A percentile compares a stretch with the other conserved stretches of the same genome.
phyloP scores from a whole-genome alignment of 768 basidiomycete genomes.

The Clitopilus hobsonii region DNA sequence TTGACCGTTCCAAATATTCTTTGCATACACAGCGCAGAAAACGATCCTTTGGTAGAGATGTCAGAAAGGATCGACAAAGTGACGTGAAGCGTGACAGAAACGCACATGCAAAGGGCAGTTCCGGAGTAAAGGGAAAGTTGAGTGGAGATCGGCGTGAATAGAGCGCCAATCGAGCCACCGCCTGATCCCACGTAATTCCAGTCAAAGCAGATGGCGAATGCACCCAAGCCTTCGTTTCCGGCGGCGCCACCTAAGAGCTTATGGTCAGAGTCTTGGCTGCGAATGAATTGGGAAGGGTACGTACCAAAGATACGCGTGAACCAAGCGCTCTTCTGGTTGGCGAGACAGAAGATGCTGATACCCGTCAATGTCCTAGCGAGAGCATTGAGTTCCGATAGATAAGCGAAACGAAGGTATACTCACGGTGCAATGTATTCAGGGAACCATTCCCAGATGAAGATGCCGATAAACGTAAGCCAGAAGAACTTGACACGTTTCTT shows the following conservation, averaged over 20 bases:
- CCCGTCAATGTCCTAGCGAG: conserved; percentile 44
- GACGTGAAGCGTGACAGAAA: not conserved
- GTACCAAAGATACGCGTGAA: conserved; percentile 9
- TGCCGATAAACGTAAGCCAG: conserved; percentile 46
- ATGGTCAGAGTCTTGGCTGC: not conserved
- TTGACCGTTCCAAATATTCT: conserved; percentile 6
- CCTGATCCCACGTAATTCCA: conserved; percentile 43
- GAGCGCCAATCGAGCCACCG: conserved; percentile 26
- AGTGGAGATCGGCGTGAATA: conserved; percentile 36
- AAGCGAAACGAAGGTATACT: conserved; percentile 12
- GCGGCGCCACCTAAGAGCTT: conserved; percentile 32
- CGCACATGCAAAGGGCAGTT: not conserved
- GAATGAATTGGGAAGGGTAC: not conserved
- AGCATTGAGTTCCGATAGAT: not conserved
- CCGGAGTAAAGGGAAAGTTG: conserved; percentile 36
- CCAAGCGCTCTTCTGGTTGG: not conserved
- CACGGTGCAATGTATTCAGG: conserved; percentile 45
- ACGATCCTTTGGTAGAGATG: conserved; percentile 1
- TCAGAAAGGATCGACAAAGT: not conserved
- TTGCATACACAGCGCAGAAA: conserved; percentile 1
- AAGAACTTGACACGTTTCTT: conserved; percentile 56
- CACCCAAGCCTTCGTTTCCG: conserved; percentile 51
- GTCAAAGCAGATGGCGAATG: conserved; percentile 49
- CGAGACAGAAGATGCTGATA: conserved; percentile 54
- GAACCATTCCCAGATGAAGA: conserved; percentile 56